Conservation (phyloP, 306 rosid genomes). For the Vigna hirtella region DNA sequence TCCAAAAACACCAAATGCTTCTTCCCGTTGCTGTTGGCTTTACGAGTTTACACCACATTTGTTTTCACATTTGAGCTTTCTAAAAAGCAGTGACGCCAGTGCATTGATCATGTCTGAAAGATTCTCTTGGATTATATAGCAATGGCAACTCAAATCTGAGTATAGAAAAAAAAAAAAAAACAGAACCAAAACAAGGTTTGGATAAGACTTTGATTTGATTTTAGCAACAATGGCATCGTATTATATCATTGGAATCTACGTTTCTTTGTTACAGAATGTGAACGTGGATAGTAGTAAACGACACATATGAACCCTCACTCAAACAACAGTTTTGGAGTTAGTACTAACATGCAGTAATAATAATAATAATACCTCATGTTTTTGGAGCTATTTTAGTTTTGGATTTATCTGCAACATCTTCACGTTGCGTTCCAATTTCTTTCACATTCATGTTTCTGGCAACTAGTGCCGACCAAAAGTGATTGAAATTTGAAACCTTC, state of each 20-base stretch:
- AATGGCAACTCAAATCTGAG: conserved; percentile 19
- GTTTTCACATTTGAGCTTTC: conserved; percentile 37
- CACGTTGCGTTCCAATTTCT: conserved; percentile 30
- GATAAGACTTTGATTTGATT: conserved; percentile 44
- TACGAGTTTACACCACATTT: conserved; percentile 11
- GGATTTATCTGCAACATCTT: conserved; percentile 16
- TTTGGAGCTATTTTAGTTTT: conserved; percentile 20
- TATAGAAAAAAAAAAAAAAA: neutral
- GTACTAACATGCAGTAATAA: conserved; percentile 13
- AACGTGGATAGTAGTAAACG: conserved; percentile 1
- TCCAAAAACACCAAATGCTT: neutral
- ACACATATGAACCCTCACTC: neutral
- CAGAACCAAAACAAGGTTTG: conserved; percentile 23
- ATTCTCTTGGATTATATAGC: conserved; percentile 30
- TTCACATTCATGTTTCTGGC: conserved; percentile 11
- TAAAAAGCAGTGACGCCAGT: conserved; percentile 21
- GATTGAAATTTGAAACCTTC: conserved; percentile 6
- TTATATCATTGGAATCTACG: conserved; percentile 12
- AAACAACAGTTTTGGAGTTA: conserved; percentile 37
- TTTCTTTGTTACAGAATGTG: conserved; percentile 30
- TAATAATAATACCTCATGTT: neutral
- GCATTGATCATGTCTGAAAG: conserved; percentile 46
- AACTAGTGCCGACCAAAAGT: neutral
- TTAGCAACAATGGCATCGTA: conserved; percentile 3
- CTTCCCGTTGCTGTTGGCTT: conserved; percentile 20